phyloP scores from a whole-genome alignment of 441 rosid genomes.

The Adansonia grandidieri region DNA sequence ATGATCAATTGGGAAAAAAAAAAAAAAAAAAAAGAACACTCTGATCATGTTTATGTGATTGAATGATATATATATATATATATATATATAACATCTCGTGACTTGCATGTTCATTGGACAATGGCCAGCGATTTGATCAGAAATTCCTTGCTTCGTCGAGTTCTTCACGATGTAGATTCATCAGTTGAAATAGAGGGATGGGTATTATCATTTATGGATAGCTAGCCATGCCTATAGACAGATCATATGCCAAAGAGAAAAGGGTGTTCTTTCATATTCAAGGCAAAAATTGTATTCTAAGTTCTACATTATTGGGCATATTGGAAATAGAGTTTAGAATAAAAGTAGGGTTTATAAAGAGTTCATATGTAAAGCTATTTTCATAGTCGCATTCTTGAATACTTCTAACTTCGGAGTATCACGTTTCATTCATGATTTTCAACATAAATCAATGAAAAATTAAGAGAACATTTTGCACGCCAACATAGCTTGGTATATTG shows the following conservation, averaged over 20 bases:
- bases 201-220: not conserved
- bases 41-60: slow-evolving; percentile 6
- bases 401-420: not conserved
- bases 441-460: too few species aligned
- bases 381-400: not conserved
- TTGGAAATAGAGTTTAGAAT: not conserved
- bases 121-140: slow-evolving; percentile 7
- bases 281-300: not conserved
- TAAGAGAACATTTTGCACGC: too few species aligned
- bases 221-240: not conserved
- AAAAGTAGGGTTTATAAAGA: not conserved
- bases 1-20: not conserved
- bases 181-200: not conserved
- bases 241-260: not conserved
- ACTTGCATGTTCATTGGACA: slow-evolving; percentile 19
- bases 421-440: too few species aligned
- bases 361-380: too few species aligned
- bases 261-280: not conserved
- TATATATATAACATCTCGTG: slow-evolving; percentile 41
- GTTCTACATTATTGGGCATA: not conserved
- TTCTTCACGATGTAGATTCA: not conserved
- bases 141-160: not conserved
- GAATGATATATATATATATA: not conserved
- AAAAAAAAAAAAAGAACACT: not conserved
- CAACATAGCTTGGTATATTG: too few species aligned